Evolutionary conservation across 257 asterid genomes (phyloP).

Genomic region (Lavandula angustifolia): DNA sequence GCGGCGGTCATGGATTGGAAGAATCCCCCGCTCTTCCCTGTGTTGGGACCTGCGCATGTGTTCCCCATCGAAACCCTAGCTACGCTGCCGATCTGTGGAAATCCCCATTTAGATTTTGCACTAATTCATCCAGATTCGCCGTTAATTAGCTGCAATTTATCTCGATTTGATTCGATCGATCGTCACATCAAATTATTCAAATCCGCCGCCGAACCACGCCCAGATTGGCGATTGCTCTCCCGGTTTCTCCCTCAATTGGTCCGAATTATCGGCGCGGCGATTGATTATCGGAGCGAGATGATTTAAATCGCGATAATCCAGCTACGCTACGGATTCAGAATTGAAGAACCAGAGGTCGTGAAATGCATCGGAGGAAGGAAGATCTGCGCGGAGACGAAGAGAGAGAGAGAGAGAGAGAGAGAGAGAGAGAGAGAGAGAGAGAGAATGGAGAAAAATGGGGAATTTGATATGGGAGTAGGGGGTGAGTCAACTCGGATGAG

Average conservation of each 20-base stretch:
- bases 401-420: conserved; percentile 15
- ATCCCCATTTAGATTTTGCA: conserved; percentile 27
- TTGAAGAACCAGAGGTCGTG: not conserved
- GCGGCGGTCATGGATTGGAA: conserved; percentile 69
- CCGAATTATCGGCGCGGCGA: not conserved
- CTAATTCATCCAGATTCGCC: conserved; percentile 44
- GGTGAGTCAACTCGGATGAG: conserved; percentile 38
- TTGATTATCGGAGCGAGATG: conserved; percentile 2
- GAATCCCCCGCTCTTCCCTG: conserved; percentile 77
- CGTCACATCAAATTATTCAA: not conserved
- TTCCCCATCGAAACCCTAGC: conserved; percentile 62
- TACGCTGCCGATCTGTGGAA: conserved; percentile 21
- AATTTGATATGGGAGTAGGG: conserved; percentile 24
- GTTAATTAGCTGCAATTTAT: not conserved
- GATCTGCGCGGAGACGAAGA: conserved; percentile 1
- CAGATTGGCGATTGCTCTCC: not conserved
- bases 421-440: not conserved
- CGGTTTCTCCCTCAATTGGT: not conserved
- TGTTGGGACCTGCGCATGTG: conserved; percentile 65
- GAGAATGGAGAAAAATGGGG: conserved; percentile 12
- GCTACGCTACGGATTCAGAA: not conserved
- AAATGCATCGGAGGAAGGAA: conserved; percentile 3
- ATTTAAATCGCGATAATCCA: conserved; percentile 7
- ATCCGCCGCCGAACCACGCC: not conserved
- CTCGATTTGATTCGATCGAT: not conserved